Conservation (phyloP, 2,329 filamentous ascomycete genomes). For the Talaromyces islandicus region DNA sequence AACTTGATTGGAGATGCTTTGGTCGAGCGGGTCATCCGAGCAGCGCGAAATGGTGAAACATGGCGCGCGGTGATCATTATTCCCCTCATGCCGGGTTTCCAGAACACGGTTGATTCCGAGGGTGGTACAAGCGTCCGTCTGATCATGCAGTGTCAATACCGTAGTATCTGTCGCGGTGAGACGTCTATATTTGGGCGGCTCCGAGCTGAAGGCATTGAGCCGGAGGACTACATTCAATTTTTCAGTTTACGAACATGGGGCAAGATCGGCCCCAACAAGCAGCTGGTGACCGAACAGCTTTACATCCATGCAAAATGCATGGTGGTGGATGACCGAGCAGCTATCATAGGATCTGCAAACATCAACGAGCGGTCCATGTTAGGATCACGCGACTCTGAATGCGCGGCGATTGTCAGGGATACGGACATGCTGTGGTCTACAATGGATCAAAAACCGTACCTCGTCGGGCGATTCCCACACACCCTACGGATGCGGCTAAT, state of each 20-base stretch:
- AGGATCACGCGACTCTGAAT: constrained; percentile 85
- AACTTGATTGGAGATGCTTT: constrained; percentile 93
- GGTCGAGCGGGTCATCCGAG: constrained; percentile 83
- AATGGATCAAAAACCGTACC: constrained; percentile 86
- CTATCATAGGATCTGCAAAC: constrained; percentile 93
- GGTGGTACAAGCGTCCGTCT: constrained; percentile 90
- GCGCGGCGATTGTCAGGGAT: constrained; percentile 83
- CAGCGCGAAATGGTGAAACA: constrained; percentile 74
- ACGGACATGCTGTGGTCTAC: constrained; percentile 86
- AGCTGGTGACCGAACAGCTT: constrained; percentile 86
- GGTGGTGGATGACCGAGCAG: constrained; percentile 87
- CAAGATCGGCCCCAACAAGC: constrained; percentile 74
- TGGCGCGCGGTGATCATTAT: constrained; percentile 90
- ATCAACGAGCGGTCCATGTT: constrained; percentile 98
- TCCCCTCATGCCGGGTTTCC: constrained; percentile 95
- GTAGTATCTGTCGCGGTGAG: constrained; percentile 90
- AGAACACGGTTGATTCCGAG: constrained; percentile 89
- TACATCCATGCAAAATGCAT: constrained; percentile 98
- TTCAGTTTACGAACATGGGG: constrained; percentile 91
- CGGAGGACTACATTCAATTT: constrained; percentile 93
- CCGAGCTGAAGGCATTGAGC: constrained; percentile 73
- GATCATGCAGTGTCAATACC: constrained; percentile 95
- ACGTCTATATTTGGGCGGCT: constrained; percentile 86
- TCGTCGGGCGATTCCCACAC: constrained; percentile 87
- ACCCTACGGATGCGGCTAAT: constrained; percentile 88